Percentiles rank a stretch among this genome's conserved stretches.
phyloP scores from a whole-genome alignment of 106 monocot genomes.

The Allium cepa region DNA sequence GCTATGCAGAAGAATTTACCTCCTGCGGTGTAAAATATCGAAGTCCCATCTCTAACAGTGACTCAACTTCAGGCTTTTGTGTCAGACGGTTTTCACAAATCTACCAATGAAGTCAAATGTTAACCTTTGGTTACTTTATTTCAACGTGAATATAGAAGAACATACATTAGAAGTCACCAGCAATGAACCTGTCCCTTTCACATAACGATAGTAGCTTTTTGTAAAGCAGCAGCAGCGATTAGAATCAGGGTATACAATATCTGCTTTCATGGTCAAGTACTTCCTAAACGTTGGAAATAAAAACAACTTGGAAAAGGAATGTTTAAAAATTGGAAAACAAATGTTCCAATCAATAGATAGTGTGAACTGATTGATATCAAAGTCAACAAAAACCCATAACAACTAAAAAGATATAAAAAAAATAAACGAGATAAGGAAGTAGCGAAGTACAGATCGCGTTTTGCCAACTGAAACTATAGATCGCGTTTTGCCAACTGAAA shows the following conservation, averaged over 20 bases:
- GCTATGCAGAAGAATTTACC: constrained; percentile 17
- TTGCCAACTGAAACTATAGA: no score
- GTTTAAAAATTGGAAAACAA: no score
- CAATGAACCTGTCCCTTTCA: constrained; percentile 97
- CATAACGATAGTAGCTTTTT: constrained; percentile 93
- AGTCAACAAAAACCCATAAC: no score
- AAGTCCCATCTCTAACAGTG: constrained; percentile 55
- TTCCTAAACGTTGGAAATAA: no score
- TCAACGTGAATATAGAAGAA: background rate
- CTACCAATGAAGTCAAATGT: constrained; percentile 3
- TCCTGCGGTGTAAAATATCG: constrained; percentile 95
- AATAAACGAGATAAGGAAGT: no score
- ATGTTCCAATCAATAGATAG: no score
- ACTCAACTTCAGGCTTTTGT: constrained; percentile 27
- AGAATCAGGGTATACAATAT: constrained; percentile 83
- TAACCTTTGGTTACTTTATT: no score
- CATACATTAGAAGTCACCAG: constrained; percentile 69
- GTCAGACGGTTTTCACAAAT: constrained; percentile 8
- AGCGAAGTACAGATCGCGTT: no score
- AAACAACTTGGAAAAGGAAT: no score
- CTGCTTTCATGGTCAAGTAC: constrained; percentile 31
- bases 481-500: no score
- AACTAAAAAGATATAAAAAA: no score
- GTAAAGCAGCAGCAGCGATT: constrained; percentile 95
- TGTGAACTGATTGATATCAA: no score